Evolutionary conservation across 768 basidiomycete genomes (phyloP), one percentile per base, ranked within the genome.

Genomic region (Kwoniella heveanensis): DNA sequence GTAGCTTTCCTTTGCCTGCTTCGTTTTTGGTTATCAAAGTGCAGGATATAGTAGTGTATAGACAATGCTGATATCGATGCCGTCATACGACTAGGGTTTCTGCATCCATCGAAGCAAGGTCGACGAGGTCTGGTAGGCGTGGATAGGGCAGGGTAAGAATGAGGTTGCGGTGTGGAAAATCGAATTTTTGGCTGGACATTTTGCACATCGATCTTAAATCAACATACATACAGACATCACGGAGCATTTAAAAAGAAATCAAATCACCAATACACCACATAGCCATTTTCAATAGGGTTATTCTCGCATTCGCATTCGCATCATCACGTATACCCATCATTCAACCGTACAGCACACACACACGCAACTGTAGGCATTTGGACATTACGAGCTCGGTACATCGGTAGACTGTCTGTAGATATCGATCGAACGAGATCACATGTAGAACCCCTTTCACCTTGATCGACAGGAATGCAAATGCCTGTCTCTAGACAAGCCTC

Each of bases 81-180:
- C 19, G 37, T 46, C 13, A n/a, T n/a, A n/a, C n/a, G n/a, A n/a
- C 0, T 59, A 86, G 85, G 85, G 84, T 0, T 86, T 86, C 67
- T 85, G 85, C 65, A 84, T 86, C 37, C 80, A 82, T 54, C 76
- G 84, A 22, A 84, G 83, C 32, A 85, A 85, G 71, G 85, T 86
- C 21, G 85, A 86, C 68, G 85, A 86, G 72, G 79, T 85, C 2
- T 79, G 76, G 74, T 77, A 62, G 48, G 15, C 46, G 24, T 49
- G 22, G 48, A 26, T 19, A 49, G 22, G 48, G 48, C 48, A 49
- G 2, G 48, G 8, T 8, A 44, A 9, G 8, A 10, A 17, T 4
- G 19, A 44, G 39, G 39, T n/a, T n/a, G n/a, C n/a, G n/a, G n/a
- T n/a, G n/a, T n/a, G n/a, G 39, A 17, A 19, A 17, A 44, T 44